Percentiles rank a stretch among this genome's conserved stretches.
Evolutionary conservation across 768 basidiomycete species (phyloP).

Genomic region (Wakefieldia striispora): DNA sequence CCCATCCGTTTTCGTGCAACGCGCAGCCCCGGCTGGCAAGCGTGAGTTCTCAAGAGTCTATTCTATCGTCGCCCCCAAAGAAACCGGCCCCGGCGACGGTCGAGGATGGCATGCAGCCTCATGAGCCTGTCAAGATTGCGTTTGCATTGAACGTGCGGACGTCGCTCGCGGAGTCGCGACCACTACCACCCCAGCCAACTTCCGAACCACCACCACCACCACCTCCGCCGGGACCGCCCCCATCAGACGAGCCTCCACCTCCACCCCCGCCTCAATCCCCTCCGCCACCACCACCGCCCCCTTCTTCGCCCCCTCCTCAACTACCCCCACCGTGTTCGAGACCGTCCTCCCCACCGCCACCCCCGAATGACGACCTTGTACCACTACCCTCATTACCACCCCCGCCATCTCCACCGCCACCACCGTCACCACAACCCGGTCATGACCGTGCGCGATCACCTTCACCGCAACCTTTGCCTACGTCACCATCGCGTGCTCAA

Average conservation of each 20-base stretch:
- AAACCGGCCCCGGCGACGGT: conserved; percentile 21
- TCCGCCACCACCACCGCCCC: conserved; percentile 22
- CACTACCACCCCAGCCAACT: conserved; percentile 36
- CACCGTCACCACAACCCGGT: conserved; percentile 8
- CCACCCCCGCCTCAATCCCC: conserved; percentile 27
- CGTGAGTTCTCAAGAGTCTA: conserved; percentile 13
- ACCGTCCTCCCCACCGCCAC: conserved; percentile 17
- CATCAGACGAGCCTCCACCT: conserved; percentile 27
- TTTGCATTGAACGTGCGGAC: conserved; percentile 32
- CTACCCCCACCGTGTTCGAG: conserved; percentile 25
- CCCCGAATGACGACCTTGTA: conserved; percentile 11
- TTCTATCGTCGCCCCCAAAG: conserved; percentile 12
- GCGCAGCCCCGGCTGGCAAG: conserved; percentile 14
- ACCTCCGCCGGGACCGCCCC: conserved; percentile 31
- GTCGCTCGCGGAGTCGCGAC: conserved; percentile 23
- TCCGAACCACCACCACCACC: conserved; percentile 38
- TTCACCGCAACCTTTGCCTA: conserved; percentile 25
- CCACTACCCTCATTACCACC: conserved; percentile 25
- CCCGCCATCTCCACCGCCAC: conserved; percentile 14
- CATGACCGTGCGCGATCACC: conserved; percentile 20
- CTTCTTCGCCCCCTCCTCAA: conserved; percentile 28
- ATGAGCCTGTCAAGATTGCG: conserved; percentile 33
- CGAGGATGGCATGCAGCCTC: conserved; percentile 31
- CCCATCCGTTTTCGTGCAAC: conserved; percentile 8
- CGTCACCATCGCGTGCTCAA: conserved; percentile 23